Evolutionary conservation across 441 rosid genomes (phyloP).

Genomic region (Populus tomentosa): DNA sequence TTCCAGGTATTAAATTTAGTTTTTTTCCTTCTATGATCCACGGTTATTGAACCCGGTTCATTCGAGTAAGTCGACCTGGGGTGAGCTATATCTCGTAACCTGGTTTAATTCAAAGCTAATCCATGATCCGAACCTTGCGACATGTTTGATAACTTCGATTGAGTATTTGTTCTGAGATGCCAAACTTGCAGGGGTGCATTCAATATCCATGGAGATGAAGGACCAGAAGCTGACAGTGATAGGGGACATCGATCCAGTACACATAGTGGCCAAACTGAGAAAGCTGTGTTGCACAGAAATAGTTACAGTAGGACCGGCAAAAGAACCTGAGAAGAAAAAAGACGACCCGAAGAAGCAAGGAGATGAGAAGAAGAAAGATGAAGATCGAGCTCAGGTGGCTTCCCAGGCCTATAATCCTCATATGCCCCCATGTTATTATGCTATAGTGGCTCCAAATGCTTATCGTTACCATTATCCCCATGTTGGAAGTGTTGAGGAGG

Average conservation of each 20-base stretch:
- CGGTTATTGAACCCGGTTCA: too few relatives aligned
- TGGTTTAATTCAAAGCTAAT: not conserved
- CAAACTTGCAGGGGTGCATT: constrained; percentile 31
- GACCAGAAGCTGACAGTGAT: constrained; percentile 43
- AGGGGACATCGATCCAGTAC: constrained; percentile 38
- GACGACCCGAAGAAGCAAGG: constrained; percentile 31
- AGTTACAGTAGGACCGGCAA: constrained; percentile 43
- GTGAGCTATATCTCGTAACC: not conserved
- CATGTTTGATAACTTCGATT: too few relatives aligned
- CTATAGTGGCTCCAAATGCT: too few relatives aligned
- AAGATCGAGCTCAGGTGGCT: not conserved
- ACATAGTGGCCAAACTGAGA: constrained; percentile 37
- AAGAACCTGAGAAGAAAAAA: constrained; percentile 60
- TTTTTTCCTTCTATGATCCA: not conserved
- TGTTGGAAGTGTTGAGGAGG: not conserved
- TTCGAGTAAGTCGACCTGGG: too few relatives aligned
- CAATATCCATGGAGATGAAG: constrained; percentile 40
- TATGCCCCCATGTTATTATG: too few relatives aligned
- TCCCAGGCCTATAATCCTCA: too few relatives aligned
- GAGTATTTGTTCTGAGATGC: not conserved
- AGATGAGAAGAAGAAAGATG: constrained; percentile 21
- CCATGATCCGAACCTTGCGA: too few relatives aligned
- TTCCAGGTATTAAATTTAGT: constrained; percentile 24
- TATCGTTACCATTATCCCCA: too few relatives aligned
- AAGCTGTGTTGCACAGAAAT: constrained; percentile 32